These are phyloP conservation scores for Cercospora brassicicola DNA, from an alignment of 2,329 filamentous ascomycete genomes.

Conservation along the genomic window DNA sequence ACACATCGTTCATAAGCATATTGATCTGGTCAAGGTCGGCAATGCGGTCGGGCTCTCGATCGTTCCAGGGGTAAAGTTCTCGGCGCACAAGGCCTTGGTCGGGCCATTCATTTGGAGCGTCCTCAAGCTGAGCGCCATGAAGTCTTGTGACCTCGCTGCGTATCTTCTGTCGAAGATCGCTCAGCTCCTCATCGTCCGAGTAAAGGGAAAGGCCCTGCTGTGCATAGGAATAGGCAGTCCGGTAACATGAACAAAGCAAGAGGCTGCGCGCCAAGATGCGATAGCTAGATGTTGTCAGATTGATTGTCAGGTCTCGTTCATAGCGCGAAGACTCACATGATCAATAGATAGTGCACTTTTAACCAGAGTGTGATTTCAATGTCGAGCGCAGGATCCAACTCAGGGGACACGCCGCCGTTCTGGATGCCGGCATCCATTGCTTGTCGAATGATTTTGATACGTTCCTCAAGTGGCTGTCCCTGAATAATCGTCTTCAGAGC, in stretches of 20 bases:
- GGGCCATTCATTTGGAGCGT: slow-evolving; percentile 53
- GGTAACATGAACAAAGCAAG: slow-evolving; percentile 61
- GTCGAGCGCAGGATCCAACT: slow-evolving; percentile 29
- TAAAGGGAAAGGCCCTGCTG: slow-evolving; percentile 59
- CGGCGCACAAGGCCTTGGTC: slow-evolving; percentile 69
- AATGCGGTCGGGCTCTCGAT: slow-evolving; percentile 60
- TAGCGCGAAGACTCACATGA: slow-evolving; percentile 24
- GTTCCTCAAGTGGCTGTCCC: slow-evolving; percentile 42
- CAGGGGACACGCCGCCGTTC: slow-evolving; percentile 18
- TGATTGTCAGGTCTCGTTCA: background rate
- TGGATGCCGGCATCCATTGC: slow-evolving; percentile 26
- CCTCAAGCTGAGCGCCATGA: slow-evolving; percentile 16
- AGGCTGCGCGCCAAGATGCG: slow-evolving; percentile 52
- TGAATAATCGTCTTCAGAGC: slow-evolving; percentile 38
- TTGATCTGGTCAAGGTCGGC: slow-evolving; percentile 68
- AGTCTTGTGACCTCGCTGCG: slow-evolving; percentile 28
- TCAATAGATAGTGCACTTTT: slow-evolving; percentile 29
- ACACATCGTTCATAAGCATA: slow-evolving; percentile 63
- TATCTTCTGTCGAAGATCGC: slow-evolving; percentile 57
- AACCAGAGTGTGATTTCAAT: slow-evolving; percentile 52
- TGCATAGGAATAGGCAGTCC: slow-evolving; percentile 67
- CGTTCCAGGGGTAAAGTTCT: slow-evolving; percentile 65
- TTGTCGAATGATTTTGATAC: slow-evolving; percentile 33
- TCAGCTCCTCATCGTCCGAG: slow-evolving; percentile 58
- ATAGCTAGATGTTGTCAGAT: slow-evolving; percentile 24